These are phyloP conservation scores for Cordyceps cateniannulata DNA, from an alignment of 2,329 filamentous ascomycete species.

Conservation along the genomic window DNA sequence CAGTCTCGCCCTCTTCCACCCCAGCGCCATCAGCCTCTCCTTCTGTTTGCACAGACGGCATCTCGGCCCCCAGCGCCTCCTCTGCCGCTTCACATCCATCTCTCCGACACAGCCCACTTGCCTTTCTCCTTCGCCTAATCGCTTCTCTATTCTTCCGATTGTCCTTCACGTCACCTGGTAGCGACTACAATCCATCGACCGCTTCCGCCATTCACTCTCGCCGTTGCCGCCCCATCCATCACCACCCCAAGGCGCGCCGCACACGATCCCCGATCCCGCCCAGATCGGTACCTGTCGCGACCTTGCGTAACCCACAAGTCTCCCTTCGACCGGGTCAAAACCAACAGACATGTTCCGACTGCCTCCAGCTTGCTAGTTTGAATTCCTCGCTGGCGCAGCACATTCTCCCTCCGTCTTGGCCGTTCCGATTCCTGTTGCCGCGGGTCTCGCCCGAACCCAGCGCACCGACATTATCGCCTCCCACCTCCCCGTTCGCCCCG, in stretches of 20 bases:
- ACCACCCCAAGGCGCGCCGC: not conserved
- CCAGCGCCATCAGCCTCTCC: not conserved
- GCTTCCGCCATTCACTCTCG: not conserved
- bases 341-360: conserved; percentile 9
- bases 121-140: not conserved
- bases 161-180: too few species aligned
- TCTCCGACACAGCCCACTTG: not conserved
- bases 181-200: not conserved
- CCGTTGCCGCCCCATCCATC: not conserved
- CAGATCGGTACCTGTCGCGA: not conserved
- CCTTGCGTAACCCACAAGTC: not conserved
- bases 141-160: not conserved
- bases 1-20: not conserved
- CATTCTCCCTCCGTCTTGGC: not conserved
- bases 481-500: not conserved
- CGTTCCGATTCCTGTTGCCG: not conserved
- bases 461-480: not conserved
- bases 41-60: not conserved
- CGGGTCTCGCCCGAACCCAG: not conserved
- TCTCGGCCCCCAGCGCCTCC: not conserved
- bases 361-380: conserved; percentile 3
- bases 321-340: not conserved
- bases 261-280: conserved; percentile 4
- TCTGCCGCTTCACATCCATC: not conserved
- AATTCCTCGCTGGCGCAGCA: not conserved